phyloP scores from a whole-genome alignment of 2,329 filamentous ascomycete species.

The Botrytis medusae region DNA sequence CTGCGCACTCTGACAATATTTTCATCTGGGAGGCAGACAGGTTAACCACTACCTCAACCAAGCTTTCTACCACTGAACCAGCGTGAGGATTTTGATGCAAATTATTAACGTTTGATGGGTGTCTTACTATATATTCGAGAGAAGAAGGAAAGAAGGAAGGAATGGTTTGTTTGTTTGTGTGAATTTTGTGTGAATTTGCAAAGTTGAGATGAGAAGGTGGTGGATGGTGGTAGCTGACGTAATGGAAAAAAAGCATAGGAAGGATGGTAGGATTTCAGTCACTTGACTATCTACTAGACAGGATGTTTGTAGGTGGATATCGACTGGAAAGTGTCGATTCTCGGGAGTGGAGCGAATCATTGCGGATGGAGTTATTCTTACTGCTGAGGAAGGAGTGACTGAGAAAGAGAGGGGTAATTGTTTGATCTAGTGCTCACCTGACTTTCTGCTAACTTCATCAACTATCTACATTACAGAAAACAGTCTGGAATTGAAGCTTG shows the following conservation, averaged over 20 bases:
- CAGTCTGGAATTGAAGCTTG: too few species aligned
- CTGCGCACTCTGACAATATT: background rate
- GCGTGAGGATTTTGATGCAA: background rate
- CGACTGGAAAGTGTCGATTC: background rate
- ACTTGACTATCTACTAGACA: background rate
- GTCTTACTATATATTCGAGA: background rate
- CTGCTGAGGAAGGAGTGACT: background rate
- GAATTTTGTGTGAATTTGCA: background rate
- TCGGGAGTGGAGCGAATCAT: background rate
- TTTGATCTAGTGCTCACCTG: background rate
- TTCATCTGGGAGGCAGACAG: constrained; percentile 18
- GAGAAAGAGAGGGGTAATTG: background rate
- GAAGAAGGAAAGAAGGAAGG: background rate
- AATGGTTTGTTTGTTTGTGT: background rate
- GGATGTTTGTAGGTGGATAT: background rate
- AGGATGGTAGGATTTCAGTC: background rate
- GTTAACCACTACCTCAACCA: constrained; percentile 24
- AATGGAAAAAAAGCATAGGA: background rate
- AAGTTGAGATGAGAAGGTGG: background rate
- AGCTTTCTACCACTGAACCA: constrained; percentile 14
- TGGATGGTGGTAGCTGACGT: background rate
- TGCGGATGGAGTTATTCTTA: background rate
- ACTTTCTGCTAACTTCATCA: background rate
- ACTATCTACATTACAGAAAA: background rate
- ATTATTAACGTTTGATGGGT: background rate